Evolutionary conservation across 495 filamentous ascomycete species (phyloP).

Genomic region (Aspergillus avenaceus): DNA sequence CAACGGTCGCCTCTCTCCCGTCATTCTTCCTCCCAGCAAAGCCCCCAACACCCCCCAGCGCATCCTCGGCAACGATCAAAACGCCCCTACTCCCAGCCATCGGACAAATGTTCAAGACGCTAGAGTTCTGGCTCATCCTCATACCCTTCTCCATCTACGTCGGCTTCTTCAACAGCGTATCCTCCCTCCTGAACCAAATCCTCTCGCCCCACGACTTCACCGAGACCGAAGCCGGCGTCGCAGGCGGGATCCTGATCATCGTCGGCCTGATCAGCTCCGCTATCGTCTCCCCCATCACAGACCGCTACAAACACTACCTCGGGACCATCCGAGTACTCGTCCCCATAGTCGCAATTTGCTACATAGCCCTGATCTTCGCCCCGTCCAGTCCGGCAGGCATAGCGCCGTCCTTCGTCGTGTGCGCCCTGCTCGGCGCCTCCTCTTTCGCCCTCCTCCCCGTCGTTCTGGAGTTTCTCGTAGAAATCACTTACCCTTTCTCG

Average conservation of each 20-base stretch:
- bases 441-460: conserved; percentile 80
- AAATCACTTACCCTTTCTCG: conserved; percentile 81
- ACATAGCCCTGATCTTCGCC: conserved; percentile 78
- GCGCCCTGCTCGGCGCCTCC: conserved; percentile 67
- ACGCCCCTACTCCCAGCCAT: conserved; percentile 49
- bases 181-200: conserved; percentile 86
- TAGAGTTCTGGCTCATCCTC: conserved; percentile 74
- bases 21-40: conserved; percentile 78
- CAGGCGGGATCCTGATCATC: conserved; percentile 84
- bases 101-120: conserved; percentile 42
- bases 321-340: conserved; percentile 69
- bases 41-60: conserved; percentile 71
- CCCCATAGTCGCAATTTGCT: conserved; percentile 67
- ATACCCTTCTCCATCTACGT: conserved; percentile 80
- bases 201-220: conserved; percentile 76
- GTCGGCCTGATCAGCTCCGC: conserved; percentile 77
- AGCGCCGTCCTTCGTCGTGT: conserved; percentile 63
- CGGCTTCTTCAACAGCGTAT: conserved; percentile 88
- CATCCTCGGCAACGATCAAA: conserved; percentile 43
- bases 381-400: conserved; percentile 65
- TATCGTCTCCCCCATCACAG: conserved; percentile 73
- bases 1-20: conserved; percentile 67
- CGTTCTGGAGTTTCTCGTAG: conserved; percentile 79
- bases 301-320: conserved; percentile 77
- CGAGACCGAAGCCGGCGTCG: conserved; percentile 81